Evolutionary conservation across 768 basidiomycete genomes (phyloP).

Genomic region (Psilocybe azurescens): DNA sequence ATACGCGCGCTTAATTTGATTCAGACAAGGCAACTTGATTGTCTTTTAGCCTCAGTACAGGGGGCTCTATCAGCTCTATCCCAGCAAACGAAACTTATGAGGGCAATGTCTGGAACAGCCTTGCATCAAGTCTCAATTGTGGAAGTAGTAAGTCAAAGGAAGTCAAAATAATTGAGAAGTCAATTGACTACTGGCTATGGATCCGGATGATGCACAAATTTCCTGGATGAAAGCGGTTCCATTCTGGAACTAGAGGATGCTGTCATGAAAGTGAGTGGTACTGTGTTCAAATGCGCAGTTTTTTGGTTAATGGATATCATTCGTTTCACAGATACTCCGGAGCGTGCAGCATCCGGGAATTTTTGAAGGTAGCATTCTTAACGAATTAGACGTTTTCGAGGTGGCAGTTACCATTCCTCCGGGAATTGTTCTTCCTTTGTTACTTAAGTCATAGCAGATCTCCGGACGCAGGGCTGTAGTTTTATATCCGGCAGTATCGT

Average conservation of each 20-base stretch:
- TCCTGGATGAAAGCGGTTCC: slow-evolving; percentile 41
- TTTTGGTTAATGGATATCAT: slow-evolving; percentile 30
- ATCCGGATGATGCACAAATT: slow-evolving; percentile 34
- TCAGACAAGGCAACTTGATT: neutral
- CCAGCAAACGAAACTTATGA: slow-evolving; percentile 18
- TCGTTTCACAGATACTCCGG: slow-evolving; percentile 32
- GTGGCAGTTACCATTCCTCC: slow-evolving; percentile 27
- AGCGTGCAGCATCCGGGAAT: slow-evolving; percentile 29
- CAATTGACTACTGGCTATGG: neutral
- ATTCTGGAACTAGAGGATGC: slow-evolving; percentile 35
- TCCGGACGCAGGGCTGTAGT: slow-evolving; percentile 30
- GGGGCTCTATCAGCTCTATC: neutral
- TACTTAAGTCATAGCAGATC: slow-evolving; percentile 32
- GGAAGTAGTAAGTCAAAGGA: slow-evolving; percentile 30
- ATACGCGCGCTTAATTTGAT: too few relatives aligned
- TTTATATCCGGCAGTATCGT: slow-evolving; percentile 17
- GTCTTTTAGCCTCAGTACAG: slow-evolving; percentile 17
- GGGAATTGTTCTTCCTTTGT: slow-evolving; percentile 31
- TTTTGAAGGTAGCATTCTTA: slow-evolving; percentile 30
- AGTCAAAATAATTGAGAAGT: neutral
- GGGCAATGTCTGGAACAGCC: slow-evolving; percentile 33
- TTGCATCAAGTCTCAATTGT: slow-evolving; percentile 36
- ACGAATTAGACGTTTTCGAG: slow-evolving; percentile 38
- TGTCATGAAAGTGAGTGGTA: slow-evolving; percentile 31
- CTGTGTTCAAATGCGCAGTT: slow-evolving; percentile 21